Conservation (phyloP, 1,139 yeast genomes). For the Casaregolazyma lundiana region DNA sequence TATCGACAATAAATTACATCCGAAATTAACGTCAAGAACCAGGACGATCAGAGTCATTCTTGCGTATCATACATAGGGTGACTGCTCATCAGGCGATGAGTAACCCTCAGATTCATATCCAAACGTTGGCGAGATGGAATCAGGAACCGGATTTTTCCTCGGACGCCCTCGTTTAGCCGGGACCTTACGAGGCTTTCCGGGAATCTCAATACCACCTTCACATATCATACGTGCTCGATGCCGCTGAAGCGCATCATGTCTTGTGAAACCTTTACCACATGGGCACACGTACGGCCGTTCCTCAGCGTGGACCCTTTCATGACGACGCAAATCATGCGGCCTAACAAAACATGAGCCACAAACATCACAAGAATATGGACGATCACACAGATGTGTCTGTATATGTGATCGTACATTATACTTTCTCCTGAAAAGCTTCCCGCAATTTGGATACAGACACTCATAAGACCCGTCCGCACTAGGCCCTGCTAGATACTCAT, state of each 20-base stretch:
- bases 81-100: conserved; percentile 13
- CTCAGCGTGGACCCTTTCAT: conserved; percentile 72
- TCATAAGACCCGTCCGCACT: conserved; percentile 59
- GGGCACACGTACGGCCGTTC: conserved; percentile 73
- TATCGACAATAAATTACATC: background rate
- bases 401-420: conserved; percentile 96
- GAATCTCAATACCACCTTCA: conserved; percentile 55
- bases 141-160: conserved; percentile 21
- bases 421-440: conserved; percentile 78
- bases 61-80: no score
- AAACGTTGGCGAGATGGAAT: conserved; percentile 5
- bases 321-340: conserved; percentile 91
- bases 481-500: conserved; percentile 77
- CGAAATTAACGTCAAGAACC: background rate
- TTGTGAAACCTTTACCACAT: conserved; percentile 87
- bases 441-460: conserved; percentile 76
- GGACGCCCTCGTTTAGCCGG: conserved; percentile 33
- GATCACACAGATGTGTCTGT: conserved; percentile 91
- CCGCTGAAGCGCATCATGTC: conserved; percentile 82
- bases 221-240: conserved; percentile 80
- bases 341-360: conserved; percentile 69
- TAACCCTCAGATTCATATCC: conserved; percentile 20
- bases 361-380: conserved; percentile 68
- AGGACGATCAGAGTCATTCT: no score
- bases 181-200: conserved; percentile 28